Evolutionary conservation across 2,329 filamentous ascomycete species (phyloP), one percentile per base, ranked within the genome.

Genomic region (Colletotrichum trifolii): DNA sequence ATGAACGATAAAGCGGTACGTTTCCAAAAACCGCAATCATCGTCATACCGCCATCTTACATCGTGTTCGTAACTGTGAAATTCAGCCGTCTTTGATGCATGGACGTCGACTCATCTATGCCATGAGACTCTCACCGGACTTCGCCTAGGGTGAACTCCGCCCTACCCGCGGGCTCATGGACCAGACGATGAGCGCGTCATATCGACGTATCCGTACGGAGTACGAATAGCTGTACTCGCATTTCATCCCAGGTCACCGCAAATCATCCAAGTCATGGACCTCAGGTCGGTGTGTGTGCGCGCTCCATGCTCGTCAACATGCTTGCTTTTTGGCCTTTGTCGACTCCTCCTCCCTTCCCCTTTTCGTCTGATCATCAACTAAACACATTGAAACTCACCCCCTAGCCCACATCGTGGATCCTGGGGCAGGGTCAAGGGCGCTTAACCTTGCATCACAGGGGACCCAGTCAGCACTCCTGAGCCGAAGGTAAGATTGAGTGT

Each of bases 321-420:
- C 39, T 43, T 36, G 52, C 36, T 11, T 50, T 50, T 3, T 33
- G 42, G 35, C 35, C 13, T 10, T 34, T 35, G 17, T 33, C 38
- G 49, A 42, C 40, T 60, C 8, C 46, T 61, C 35, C 17, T 60
- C 40, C 17, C 38, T 54, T 36, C 46, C 49, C 39, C 35, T 50
- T 42, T 52, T 61, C 62, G 57, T 61, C 62, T 40, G 45, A 52
- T 61, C 45, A 50, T 61, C 61, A 60, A 61, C 56, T 61, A 45
- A 47, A 64, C 45, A 60, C 56, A 50, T 61, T 55, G 50, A 54
- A 54, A 64, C 46, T 50, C 36, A 61, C 43, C 56, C 57, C 56
- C 61, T 50, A 61, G 50, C 39, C 62, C 62, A 65, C 62, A 43
- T 46, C 50, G 50, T 61, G 62, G 62, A 56, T 64, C 57, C 39